These are phyloP conservation scores for Phialophora verrucosa DNA, from an alignment of 2,329 filamentous ascomycete species.

Conservation along the genomic window DNA sequence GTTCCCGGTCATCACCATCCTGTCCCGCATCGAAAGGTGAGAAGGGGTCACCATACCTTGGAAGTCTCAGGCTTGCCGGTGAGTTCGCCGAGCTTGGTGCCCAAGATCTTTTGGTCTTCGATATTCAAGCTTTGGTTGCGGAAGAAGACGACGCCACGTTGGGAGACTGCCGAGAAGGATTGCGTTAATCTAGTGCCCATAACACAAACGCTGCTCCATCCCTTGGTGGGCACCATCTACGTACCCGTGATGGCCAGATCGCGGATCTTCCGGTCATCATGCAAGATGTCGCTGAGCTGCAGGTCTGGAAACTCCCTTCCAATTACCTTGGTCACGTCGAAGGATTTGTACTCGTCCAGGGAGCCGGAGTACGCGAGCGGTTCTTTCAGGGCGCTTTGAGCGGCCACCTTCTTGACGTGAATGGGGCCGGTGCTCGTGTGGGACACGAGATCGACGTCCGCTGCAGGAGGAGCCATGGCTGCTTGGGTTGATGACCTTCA, in stretches of 20 bases:
- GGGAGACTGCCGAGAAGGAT: conserved; percentile 48
- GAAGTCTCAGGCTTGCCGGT: conserved; percentile 56
- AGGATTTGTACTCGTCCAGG: conserved; percentile 52
- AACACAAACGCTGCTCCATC: not conserved
- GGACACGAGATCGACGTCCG: conserved; percentile 28
- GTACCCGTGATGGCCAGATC: conserved; percentile 71
- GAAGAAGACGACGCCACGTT: conserved; percentile 62
- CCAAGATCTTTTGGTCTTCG: conserved; percentile 59
- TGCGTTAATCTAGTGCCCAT: not conserved
- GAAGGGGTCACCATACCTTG: conserved; percentile 31
- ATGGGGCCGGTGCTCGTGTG: conserved; percentile 10
- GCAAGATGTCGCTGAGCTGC: conserved; percentile 63
- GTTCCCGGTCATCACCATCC: too few species aligned
- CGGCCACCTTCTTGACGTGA: conserved; percentile 16
- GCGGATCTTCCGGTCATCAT: conserved; percentile 67
- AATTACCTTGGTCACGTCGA: conserved; percentile 59
- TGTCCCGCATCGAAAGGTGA: not conserved
- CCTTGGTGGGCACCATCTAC: conserved; percentile 25
- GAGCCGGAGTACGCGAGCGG: conserved; percentile 49
- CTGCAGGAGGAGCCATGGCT: conserved; percentile 32
- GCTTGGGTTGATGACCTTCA: not conserved
- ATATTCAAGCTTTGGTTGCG: conserved; percentile 57
- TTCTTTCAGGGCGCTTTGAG: conserved; percentile 35
- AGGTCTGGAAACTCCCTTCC: conserved; percentile 54
- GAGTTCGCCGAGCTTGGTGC: conserved; percentile 56